Percentiles rank a stretch among this genome's conserved stretches.
Evolutionary conservation across 495 filamentous ascomycete genomes (phyloP).

Genomic region (Clavariopsis aquatica): DNA sequence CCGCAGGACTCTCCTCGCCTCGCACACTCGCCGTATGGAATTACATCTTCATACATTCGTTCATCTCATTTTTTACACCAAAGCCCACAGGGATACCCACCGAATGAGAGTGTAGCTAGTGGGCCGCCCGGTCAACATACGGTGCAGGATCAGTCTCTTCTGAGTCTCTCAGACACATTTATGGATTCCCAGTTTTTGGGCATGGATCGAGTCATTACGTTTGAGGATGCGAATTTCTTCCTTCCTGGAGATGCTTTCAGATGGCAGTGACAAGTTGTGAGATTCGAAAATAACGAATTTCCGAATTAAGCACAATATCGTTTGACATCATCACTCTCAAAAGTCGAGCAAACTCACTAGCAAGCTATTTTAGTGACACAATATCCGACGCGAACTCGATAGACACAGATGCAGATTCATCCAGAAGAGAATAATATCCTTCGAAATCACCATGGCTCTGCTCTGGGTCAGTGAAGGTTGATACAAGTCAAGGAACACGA

Average conservation of each 20-base stretch:
- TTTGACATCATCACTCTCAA: no score
- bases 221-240: constrained; percentile 18
- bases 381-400: no score
- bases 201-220: constrained; percentile 19
- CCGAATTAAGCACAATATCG: no score
- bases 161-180: constrained; percentile 11
- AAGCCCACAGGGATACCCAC: background rate
- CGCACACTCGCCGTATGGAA: background rate
- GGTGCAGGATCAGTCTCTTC: constrained; percentile 7
- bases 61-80: background rate
- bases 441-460: no score
- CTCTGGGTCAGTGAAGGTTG: no score
- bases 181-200: constrained; percentile 17
- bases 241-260: constrained; percentile 11
- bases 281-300: no score
- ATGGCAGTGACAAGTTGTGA: constrained; percentile 13
- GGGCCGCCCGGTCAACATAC: background rate
- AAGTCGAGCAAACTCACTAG: no score
- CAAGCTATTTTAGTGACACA: no score
- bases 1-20: background rate
- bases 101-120: background rate
- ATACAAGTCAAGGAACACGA: no score
- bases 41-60: background rate
- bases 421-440: no score
- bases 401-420: no score